Evolutionary conservation across 2,329 filamentous ascomycete species (phyloP), one percentile per base, ranked within the genome.

Genomic region (Ramichloridium luteum): DNA sequence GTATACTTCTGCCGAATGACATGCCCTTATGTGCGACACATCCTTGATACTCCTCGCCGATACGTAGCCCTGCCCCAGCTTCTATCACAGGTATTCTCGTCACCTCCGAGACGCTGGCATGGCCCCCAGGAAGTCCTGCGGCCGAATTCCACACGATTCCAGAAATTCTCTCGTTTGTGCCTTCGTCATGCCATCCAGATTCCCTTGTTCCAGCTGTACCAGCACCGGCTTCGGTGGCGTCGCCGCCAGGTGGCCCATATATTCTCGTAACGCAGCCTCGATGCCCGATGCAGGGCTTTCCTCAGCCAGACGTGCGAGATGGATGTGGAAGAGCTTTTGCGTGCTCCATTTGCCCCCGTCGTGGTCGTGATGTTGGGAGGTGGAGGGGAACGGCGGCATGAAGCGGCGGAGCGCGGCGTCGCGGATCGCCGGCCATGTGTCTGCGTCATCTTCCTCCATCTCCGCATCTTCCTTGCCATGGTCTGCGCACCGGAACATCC

Each of bases 141-240:
- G 20, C 8, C n/a, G 8, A 23, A 45, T 11, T 9, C 49, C 49
- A 35, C 46, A 54, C 6, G 29, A 25, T 17, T 40, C 33, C 25
- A 59, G 50, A 16, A 66, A 51, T 9, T 41, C 41, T 16, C 44
- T 34, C 8, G 58, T 64, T 33, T 64, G 52, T 14, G 40, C 44
- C n/a, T 37, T 35, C 13, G 51, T 56, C 37, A 65, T 43, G 6
- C 55, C 55, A 11, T 51, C 45, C 5, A 66, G 44, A 43, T 58
- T 50, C 1, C 66, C 65, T 15, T 55, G 55, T 39, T 72, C 68
- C 3, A 73, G 52, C 39, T 72, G 68, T 1, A 61, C 44, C 1
- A 73, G 55, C 13, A 71, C 53, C 0, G 70, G 70, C 17, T 56
- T 50, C 13, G 61, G 48, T 12, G 67, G 47, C 5, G 49, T 53